Base-by-base conservation (phyloP, 129 eudicot species). In the Tagetes erecta region DNA sequence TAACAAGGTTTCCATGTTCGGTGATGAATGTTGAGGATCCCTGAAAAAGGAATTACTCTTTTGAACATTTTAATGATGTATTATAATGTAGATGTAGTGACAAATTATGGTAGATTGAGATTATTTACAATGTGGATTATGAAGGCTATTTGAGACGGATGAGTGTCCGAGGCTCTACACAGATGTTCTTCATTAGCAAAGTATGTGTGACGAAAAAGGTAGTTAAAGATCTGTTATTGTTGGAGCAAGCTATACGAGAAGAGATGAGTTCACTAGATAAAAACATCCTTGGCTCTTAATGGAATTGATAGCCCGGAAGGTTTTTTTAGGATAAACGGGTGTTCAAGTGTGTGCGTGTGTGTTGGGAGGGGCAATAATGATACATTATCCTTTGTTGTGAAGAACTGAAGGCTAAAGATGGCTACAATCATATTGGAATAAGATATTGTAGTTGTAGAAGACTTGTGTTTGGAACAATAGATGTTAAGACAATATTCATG, bases 11-110 rank as follows among this genome's bases (percentile, higher is more conserved):
- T 62, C 36, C n/a, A 5, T 62, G 27, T 20, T 20, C 27, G 27
- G 27, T 20, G 27, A 20, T 20, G 27, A 20, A 20, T 12, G 20
- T 10, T 60, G 41, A 20, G 4, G 42, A 62, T 60, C 42, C 8
- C 42, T 60, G 20, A 37, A 33, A 35, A 35, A 11, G 67, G 67
- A 62, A 12, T 12, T 62, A 12, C 14, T 9, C 6, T 20, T n/a
- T 58, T 3, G 27, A 38, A 0, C 44, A 2, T 20, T 47, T 37
- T 12, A 6, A 30, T 50, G 39, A 36, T 38, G 20, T 31, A 10
- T 30, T 49, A 2, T 69, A 57, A 68, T n/a, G 65, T 40, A n/a
- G 64, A 52, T 76, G 80, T 41, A 67, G 27, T 30, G 57, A 67
- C 11, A 53, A 12, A 33, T 33, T 60, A 75, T 73, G 70, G 70